Evolutionary conservation across 2,329 filamentous ascomycete genomes (phyloP).

Genomic region (Malbranchea cinnamomea): DNA sequence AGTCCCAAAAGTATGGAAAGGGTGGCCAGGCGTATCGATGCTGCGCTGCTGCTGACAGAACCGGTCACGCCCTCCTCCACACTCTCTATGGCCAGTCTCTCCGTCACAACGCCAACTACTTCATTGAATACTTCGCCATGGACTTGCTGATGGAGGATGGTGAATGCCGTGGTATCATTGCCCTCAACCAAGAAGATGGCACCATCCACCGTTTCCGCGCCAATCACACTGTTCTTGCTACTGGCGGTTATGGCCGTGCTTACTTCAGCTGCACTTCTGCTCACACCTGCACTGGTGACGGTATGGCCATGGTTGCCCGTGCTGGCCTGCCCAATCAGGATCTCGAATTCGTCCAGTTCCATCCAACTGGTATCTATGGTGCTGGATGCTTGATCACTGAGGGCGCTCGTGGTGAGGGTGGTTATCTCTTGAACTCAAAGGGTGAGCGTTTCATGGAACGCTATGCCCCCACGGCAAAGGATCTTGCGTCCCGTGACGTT

Average conservation of each 20-base stretch:
- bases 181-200: constrained; percentile 97
- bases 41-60: constrained; percentile 91
- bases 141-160: constrained; percentile 97
- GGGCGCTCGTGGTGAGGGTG: constrained; percentile 93
- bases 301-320: constrained; percentile 98
- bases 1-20: constrained; percentile 89
- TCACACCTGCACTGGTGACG: constrained; percentile 96
- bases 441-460: constrained; percentile 99
- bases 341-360: constrained; percentile 98
- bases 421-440: constrained; percentile 92
- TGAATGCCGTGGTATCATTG: constrained; percentile 88
- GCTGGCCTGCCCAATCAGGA: constrained; percentile 97
- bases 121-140: constrained; percentile 97
- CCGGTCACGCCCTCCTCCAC: constrained; percentile 92
- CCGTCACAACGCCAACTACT: constrained; percentile 97
- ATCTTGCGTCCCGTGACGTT: constrained; percentile 90
- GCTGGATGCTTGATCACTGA: constrained; percentile 96
- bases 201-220: constrained; percentile 94
- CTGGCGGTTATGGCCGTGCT: constrained; percentile 90
- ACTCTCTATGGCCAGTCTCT: constrained; percentile 97
- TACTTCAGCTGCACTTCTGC: constrained; percentile 98
- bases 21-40: constrained; percentile 96
- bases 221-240: constrained; percentile 92
- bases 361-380: constrained; percentile 97
- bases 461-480: constrained; percentile 94